These are phyloP conservation scores for Sorghum bicolor DNA, from an alignment of 176 grass and related monocot species.

Conservation along the genomic window DNA sequence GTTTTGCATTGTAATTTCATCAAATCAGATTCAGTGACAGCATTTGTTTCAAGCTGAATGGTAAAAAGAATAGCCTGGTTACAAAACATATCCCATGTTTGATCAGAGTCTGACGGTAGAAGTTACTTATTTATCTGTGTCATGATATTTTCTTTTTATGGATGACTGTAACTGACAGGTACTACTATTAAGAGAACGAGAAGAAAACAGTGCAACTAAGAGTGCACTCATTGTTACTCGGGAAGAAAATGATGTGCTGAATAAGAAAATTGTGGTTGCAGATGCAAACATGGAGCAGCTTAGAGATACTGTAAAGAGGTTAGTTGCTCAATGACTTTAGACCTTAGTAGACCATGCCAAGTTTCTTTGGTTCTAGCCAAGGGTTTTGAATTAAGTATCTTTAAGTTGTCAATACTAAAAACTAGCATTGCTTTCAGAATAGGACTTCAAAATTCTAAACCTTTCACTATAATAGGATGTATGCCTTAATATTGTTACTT, in stretches of 20 bases:
- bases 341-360: background rate
- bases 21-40: background rate
- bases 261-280: slow-evolving; percentile 41
- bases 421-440: slow-evolving; percentile 5
- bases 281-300: slow-evolving; percentile 48
- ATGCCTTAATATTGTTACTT: background rate
- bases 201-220: slow-evolving; percentile 60
- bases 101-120: background rate
- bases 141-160: slow-evolving; percentile 28
- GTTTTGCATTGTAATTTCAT: background rate
- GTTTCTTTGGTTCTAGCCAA: background rate
- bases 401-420: background rate
- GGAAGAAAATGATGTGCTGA: slow-evolving; percentile 43
- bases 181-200: slow-evolving; percentile 40
- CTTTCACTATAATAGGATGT: background rate
- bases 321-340: slow-evolving; percentile 25
- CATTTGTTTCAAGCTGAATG: background rate
- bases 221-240: slow-evolving; percentile 34
- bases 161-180: slow-evolving; percentile 37
- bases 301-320: slow-evolving; percentile 57
- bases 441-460: background rate
- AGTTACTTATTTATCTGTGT: slow-evolving; percentile 1
- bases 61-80: background rate
- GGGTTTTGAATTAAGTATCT: background rate
- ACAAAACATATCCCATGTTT: background rate